phyloP scores from a whole-genome alignment of 2,329 filamentous ascomycete species.

The Catunica adiposa region DNA sequence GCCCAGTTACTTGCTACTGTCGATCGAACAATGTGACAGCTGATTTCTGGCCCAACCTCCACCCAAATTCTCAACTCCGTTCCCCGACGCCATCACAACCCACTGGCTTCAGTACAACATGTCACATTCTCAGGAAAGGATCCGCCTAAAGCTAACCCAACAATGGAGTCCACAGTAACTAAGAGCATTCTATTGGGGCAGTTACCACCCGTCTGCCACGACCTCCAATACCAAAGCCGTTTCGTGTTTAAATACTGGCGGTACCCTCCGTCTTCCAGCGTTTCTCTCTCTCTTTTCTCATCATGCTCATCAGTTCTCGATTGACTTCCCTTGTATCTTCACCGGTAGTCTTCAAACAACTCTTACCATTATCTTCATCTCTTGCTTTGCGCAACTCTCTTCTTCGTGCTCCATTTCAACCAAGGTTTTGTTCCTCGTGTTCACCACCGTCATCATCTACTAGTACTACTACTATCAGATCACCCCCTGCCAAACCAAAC shows the following conservation, averaged over 20 bases:
- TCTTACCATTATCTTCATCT: conserved; percentile 5
- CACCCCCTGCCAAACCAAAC: conserved; percentile 11
- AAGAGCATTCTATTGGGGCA: neutral
- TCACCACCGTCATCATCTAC: neutral
- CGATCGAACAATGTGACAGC: conserved; percentile 1
- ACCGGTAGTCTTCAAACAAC: conserved; percentile 1
- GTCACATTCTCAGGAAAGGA: neutral
- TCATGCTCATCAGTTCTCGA: conserved; percentile 6
- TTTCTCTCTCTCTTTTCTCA: conserved; percentile 5
- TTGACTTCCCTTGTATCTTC: conserved; percentile 7
- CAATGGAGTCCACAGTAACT: neutral
- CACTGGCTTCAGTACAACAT: no score
- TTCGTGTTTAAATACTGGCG: conserved; percentile 12
- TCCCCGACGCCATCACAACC: neutral
- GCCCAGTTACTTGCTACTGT: neutral
- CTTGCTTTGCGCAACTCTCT: neutral
- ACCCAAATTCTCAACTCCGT: neutral
- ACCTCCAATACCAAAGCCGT: neutral
- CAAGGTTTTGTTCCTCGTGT: neutral
- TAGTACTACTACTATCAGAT: conserved; percentile 8
- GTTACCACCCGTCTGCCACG: neutral
- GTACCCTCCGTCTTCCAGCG: conserved; percentile 4
- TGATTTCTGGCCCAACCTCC: neutral
- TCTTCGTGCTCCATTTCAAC: neutral
- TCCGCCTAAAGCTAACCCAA: neutral